phyloP scores from a whole-genome alignment of 768 basidiomycete genomes.

The Hygrocybe coccinea region DNA sequence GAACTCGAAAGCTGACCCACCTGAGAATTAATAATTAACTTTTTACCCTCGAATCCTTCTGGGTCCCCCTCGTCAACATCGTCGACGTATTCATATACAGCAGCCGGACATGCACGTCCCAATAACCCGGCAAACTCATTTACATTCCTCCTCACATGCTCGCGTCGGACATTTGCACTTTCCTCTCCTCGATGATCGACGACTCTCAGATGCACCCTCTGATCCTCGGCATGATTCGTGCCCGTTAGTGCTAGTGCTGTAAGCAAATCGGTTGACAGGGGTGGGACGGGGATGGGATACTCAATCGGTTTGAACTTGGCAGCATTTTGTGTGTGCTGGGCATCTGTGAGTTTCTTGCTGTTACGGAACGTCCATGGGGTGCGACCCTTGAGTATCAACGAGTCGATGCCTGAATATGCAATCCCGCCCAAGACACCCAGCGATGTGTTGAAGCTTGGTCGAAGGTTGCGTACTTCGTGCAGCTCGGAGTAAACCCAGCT shows the following conservation, averaged over 20 bases:
- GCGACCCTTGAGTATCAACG: conserved; percentile 75
- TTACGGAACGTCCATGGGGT: conserved; percentile 84
- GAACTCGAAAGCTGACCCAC: conserved; percentile 35
- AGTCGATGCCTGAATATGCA: conserved; percentile 83
- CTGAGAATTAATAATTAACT: conserved; percentile 95
- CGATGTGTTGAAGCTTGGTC: conserved; percentile 78
- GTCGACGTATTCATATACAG: conserved; percentile 93
- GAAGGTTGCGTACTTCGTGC: conserved; percentile 83
- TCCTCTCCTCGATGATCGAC: conserved; percentile 35
- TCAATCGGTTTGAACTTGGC: conserved; percentile 65
- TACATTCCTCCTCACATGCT: conserved; percentile 74
- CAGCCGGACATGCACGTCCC: conserved; percentile 89
- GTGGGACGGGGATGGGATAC: conserved; percentile 84
- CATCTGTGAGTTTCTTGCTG: conserved; percentile 38
- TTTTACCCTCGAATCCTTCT: conserved; percentile 74
- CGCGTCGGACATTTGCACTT: conserved; percentile 41
- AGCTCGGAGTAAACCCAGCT: conserved; percentile 89
- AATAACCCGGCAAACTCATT: conserved; percentile 82
- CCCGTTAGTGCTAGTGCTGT: conserved; percentile 87
- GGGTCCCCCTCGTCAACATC: conserved; percentile 23
- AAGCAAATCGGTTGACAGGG: conserved; percentile 88
- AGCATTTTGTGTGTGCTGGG: conserved; percentile 66
- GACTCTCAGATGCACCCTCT: conserved; percentile 82
- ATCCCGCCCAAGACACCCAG: conserved; percentile 87
- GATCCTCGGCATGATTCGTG: conserved; percentile 96